These are phyloP conservation scores for Russula foetens DNA, from an alignment of 768 basidiomycete species.

Conservation along the genomic window DNA sequence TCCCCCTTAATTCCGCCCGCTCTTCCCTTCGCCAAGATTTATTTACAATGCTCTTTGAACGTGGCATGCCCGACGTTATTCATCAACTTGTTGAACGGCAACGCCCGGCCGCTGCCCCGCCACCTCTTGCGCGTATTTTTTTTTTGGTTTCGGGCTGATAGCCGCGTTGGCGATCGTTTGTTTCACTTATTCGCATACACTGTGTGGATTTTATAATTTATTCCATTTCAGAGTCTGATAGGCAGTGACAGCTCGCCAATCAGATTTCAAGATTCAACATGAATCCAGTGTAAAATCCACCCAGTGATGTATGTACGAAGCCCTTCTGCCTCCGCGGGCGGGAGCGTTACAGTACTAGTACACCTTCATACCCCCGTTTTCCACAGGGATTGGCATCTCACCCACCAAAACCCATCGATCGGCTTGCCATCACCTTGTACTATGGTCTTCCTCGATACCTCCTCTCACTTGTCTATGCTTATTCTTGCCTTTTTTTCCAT, in stretches of 20 bases:
- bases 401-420: background rate
- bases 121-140: background rate
- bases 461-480: constrained; percentile 1
- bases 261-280: too few relatives aligned
- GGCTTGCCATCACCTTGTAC: background rate
- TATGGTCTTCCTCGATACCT: background rate
- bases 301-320: too few relatives aligned
- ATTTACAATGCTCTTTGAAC: background rate
- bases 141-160: background rate
- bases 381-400: too few relatives aligned
- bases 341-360: too few relatives aligned
- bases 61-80: background rate
- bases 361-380: background rate
- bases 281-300: too few relatives aligned
- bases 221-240: too few relatives aligned
- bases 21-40: background rate
- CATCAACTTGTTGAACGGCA: background rate
- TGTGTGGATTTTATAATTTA: too few relatives aligned
- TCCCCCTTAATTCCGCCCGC: background rate
- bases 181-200: too few relatives aligned
- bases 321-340: background rate
- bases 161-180: background rate
- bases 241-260: too few relatives aligned
- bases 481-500: background rate
- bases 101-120: background rate